Evolutionary conservation across 345 rosid species (phyloP).

Genomic region (Populus nigra): DNA sequence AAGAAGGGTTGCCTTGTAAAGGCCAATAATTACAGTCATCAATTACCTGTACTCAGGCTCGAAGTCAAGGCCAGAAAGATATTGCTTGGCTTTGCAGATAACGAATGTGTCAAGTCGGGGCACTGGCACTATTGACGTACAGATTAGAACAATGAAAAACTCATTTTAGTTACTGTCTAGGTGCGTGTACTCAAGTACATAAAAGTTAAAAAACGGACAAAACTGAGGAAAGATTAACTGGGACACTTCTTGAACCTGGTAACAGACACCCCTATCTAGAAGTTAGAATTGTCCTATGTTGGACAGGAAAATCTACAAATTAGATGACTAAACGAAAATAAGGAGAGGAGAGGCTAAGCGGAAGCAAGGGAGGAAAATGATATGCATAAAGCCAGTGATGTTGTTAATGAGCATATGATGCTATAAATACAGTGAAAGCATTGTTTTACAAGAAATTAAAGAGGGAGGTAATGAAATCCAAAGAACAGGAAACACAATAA

Average conservation of each 20-base stretch:
- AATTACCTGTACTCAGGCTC: constrained; percentile 38
- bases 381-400: neutral
- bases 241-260: neutral
- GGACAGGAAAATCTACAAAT: neutral
- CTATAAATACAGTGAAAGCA: no score
- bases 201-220: neutral
- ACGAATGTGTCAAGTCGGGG: constrained; percentile 69
- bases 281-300: neutral
- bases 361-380: neutral
- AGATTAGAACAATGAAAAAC: neutral
- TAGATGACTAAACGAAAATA: neutral
- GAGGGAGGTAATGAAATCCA: neutral
- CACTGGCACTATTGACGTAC: constrained; percentile 45
- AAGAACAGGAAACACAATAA: neutral
- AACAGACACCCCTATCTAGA: neutral
- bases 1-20: neutral
- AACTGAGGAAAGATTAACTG: neutral
- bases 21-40: neutral
- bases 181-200: neutral
- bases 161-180: neutral
- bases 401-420: no score
- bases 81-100: constrained; percentile 61
- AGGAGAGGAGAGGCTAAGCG: neutral
- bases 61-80: constrained; percentile 35
- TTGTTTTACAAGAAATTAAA: no score